phyloP scores from a whole-genome alignment of 2,329 filamentous ascomycete species.

The Aspergillus amoenus region DNA sequence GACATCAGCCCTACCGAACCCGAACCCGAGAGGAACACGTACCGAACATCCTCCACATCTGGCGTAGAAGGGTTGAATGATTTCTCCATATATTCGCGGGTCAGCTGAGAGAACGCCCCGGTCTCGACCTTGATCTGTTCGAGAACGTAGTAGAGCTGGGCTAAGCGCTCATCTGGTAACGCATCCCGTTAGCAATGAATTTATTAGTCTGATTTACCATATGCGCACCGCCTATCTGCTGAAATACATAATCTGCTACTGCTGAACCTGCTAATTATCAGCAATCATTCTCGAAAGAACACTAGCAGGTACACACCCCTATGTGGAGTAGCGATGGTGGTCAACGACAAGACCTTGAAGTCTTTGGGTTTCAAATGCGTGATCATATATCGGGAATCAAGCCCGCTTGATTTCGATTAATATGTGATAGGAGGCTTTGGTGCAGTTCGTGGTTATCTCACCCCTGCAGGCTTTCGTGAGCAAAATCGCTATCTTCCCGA shows the following conservation, averaged over 20 bases:
- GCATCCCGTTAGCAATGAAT: slow-evolving; percentile 17
- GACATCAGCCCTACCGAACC: slow-evolving; percentile 10
- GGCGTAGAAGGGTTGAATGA: slow-evolving; percentile 61
- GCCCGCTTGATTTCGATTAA: slow-evolving; percentile 47
- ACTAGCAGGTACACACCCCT: slow-evolving; percentile 38
- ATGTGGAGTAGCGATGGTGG: slow-evolving; percentile 63
- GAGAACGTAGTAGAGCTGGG: slow-evolving; percentile 56
- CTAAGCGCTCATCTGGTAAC: slow-evolving; percentile 53
- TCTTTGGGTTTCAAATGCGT: slow-evolving; percentile 57
- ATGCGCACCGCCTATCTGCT: slow-evolving; percentile 54
- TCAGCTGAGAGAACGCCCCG: slow-evolving; percentile 62
- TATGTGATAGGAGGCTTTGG: background rate
- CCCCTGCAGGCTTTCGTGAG: slow-evolving; percentile 28
- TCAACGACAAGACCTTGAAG: slow-evolving; percentile 73
- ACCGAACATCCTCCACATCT: slow-evolving; percentile 54
- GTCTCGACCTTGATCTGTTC: slow-evolving; percentile 57
- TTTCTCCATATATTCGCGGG: slow-evolving; percentile 56
- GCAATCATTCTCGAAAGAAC: background rate
- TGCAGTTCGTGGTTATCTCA: slow-evolving; percentile 21
- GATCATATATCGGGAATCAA: slow-evolving; percentile 66
- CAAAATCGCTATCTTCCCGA: background rate
- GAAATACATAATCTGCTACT: slow-evolving; percentile 62
- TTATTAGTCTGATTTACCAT: background rate
- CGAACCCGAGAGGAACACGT: slow-evolving; percentile 15
- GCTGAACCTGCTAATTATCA: slow-evolving; percentile 48